A percentile compares a stretch with the other conserved stretches of the same genome.
Evolutionary conservation across 2,329 filamentous ascomycete species (phyloP).

Genomic region (Cylindrodendrum hubeiense): DNA sequence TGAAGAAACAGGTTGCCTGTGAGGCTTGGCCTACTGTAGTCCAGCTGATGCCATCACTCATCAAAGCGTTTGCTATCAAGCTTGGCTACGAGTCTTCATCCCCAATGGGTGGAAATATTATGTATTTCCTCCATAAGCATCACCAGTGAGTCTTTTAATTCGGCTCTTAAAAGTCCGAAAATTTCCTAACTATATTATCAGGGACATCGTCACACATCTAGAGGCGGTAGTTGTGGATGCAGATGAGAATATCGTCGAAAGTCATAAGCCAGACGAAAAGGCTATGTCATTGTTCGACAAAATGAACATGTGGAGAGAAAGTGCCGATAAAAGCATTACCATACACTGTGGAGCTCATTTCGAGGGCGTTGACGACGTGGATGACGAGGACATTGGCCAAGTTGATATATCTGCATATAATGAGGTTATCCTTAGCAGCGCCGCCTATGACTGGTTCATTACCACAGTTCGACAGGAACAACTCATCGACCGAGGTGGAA

Average conservation of each 20-base stretch:
- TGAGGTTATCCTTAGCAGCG: background rate
- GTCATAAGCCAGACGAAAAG: background rate
- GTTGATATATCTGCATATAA: background rate
- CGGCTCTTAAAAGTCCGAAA: background rate
- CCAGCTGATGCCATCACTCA: background rate
- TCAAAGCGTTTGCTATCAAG: background rate
- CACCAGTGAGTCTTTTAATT: background rate
- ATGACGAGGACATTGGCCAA: background rate
- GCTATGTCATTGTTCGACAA: background rate
- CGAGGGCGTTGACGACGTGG: background rate
- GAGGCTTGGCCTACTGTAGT: background rate
- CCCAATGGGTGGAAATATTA: background rate
- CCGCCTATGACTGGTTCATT: background rate
- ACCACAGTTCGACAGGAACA: background rate
- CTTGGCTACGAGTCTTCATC: background rate
- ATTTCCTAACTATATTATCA: background rate
- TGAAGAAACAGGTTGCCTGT: background rate
- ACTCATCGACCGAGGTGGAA: background rate
- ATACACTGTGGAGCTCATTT: background rate
- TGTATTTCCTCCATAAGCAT: background rate
- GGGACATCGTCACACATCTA: background rate
- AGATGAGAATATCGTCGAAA: background rate
- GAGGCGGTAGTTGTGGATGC: background rate
- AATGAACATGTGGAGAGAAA: background rate
- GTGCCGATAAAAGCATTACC: background rate